Evolutionary conservation across 495 filamentous ascomycete genomes (phyloP), one percentile per base, ranked within the genome.

Genomic region (Xylaria flabelliformis): DNA sequence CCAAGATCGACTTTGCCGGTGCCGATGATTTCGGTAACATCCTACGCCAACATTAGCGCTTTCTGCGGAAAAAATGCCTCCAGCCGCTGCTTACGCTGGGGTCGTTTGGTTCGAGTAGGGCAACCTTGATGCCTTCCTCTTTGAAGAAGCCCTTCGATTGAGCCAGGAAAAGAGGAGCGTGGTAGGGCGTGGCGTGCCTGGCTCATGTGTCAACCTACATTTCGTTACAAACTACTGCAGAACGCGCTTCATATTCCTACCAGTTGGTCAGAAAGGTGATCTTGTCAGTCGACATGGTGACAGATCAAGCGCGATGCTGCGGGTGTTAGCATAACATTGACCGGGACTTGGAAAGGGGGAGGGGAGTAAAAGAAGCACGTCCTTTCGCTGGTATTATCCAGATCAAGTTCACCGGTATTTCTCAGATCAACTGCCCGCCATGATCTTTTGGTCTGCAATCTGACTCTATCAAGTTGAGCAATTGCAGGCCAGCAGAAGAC

Each of bases 371-470:
- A 88, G 84, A 88, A 88, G 90, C 90, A 91, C 89, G 88, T 92
- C 87, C 90, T 91, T 91, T 90, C 90, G 90, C 90, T 91, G 89
- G 90, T 87, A 92, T 92, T 91, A 90, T 91, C 90, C 89, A 91
- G 90, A 91, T 92, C 90, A 92, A 91, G 90, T 92, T 91, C 81
- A 73, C 65, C 65, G 65, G 65, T 67, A 67, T 67, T 67, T 80
- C 79, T 84, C 79, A 77, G 76, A 78, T 68, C 76, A 66, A 73
- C 68, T 36, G 48, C 48, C 66, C 53, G 50, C 51, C 56, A 29
- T 56, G 55, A 7, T 73, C 67, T 48, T 41, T 32, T 58, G n/a
- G 56, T 24, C 15, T 56, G 12, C 64, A 26, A 26, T 34, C 32
- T 8, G 3, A 56, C 39, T 50, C 55, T 51, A 70, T 12, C 26